These are phyloP conservation scores for Phialophora expanda DNA, from an alignment of 2,329 filamentous ascomycete species.

Conservation along the genomic window DNA sequence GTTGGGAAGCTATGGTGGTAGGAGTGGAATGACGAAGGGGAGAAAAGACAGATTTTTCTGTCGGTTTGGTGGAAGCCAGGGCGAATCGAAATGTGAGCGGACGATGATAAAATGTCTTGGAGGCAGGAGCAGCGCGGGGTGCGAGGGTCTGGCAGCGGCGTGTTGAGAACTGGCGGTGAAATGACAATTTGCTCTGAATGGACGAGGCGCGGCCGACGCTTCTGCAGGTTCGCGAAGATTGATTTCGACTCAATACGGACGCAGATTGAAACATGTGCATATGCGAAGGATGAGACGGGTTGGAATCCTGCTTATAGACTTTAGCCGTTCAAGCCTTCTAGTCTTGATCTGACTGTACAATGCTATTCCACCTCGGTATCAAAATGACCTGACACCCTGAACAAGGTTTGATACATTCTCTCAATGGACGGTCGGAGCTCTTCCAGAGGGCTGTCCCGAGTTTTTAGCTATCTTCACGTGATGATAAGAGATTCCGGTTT, in stretches of 20 bases:
- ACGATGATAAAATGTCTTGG: conserved; percentile 17
- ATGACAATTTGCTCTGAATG: conserved; percentile 31
- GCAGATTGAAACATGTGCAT: conserved; percentile 27
- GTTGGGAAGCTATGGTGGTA: conserved; percentile 55
- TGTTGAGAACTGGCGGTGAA: conserved; percentile 35
- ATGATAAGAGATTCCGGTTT: background rate
- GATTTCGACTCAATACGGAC: conserved; percentile 10
- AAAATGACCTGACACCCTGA: background rate
- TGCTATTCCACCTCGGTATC: conserved; percentile 24
- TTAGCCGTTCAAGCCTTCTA: conserved; percentile 5
- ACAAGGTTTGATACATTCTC: conserved; percentile 1
- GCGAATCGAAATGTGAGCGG: conserved; percentile 26
- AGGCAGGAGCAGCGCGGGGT: conserved; percentile 14
- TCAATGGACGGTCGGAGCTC: conserved; percentile 9
- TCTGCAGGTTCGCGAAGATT: conserved; percentile 28
- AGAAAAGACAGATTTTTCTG: conserved; percentile 33
- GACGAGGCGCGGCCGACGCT: conserved; percentile 20
- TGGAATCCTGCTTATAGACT: conserved; percentile 3
- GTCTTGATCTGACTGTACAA: conserved; percentile 12
- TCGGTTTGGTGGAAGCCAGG: conserved; percentile 34
- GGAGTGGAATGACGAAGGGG: conserved; percentile 35
- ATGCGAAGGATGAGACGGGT: conserved; percentile 6
- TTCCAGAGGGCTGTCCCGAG: background rate
- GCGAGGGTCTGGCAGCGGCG: conserved; percentile 9
- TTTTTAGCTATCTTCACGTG: conserved; percentile 22